Percentiles rank a stretch among this genome's conserved stretches.
These are phyloP conservation scores for Carallia pectinifolia DNA, from an alignment of 345 rosid genomes.

Conservation along the genomic window DNA sequence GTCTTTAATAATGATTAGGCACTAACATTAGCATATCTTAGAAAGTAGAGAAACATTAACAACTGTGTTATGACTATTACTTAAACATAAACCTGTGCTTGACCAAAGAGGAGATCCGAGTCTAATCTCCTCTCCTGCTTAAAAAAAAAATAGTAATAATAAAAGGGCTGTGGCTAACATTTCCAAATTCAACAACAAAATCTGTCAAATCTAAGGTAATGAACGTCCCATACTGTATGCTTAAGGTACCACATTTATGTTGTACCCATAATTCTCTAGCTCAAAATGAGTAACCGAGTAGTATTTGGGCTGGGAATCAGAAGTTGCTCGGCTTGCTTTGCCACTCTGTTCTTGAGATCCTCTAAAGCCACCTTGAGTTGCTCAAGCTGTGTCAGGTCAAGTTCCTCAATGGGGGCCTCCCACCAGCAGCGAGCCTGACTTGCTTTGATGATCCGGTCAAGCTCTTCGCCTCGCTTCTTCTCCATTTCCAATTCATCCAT, in stretches of 20 bases:
- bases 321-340: conserved; percentile 28
- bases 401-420: conserved; percentile 40
- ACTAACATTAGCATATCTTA: no score
- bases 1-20: no score
- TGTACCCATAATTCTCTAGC: not conserved
- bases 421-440: conserved; percentile 41
- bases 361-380: conserved; percentile 34
- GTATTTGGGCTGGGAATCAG: conserved; percentile 14
- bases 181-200: not conserved
- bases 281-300: conserved; percentile 17
- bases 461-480: conserved; percentile 37
- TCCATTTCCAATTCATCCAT: conserved; percentile 44
- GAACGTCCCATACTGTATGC: not conserved
- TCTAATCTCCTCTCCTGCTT: not conserved
- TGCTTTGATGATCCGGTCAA: conserved; percentile 29
- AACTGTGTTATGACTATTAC: no score
- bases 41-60: no score
- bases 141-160: not conserved
- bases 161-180: not conserved
- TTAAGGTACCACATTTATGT: not conserved
- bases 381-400: conserved; percentile 31
- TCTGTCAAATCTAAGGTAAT: not conserved
- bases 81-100: no score
- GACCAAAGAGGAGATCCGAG: no score
- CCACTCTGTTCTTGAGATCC: conserved; percentile 39